These are phyloP conservation scores for Diutina ranongensis DNA, from an alignment of 1,139 yeast genomes.

Conservation along the genomic window DNA sequence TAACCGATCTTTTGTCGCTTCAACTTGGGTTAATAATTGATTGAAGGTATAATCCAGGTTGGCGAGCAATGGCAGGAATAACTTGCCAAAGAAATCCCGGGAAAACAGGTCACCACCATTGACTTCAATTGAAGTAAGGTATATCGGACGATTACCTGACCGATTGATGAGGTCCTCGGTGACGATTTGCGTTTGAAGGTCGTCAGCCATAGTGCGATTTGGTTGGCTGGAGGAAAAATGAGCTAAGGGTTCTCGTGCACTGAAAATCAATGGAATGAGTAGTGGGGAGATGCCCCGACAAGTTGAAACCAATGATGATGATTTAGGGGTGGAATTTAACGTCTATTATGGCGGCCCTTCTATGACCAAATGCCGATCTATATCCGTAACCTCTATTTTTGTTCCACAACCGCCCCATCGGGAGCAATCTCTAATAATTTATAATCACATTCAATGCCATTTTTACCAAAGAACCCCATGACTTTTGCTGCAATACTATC, in stretches of 20 bases:
- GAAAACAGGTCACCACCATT: slow-evolving; percentile 39
- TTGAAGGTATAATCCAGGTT: slow-evolving; percentile 35
- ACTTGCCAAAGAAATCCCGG: slow-evolving; percentile 31
- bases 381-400: neutral
- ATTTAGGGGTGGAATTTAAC: too few species aligned
- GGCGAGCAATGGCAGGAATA: slow-evolving; percentile 32
- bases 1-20: slow-evolving; percentile 18
- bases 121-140: slow-evolving; percentile 34
- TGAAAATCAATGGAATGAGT: neutral
- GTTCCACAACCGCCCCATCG: slow-evolving; percentile 60
- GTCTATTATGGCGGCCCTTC: too few species aligned
- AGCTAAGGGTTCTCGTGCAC: neutral
- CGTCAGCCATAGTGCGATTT: slow-evolving; percentile 7
- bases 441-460: slow-evolving; percentile 69
- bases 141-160: slow-evolving; percentile 31
- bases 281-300: too few species aligned
- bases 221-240: neutral
- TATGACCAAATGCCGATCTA: too few species aligned
- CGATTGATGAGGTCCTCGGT: slow-evolving; percentile 23
- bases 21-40: slow-evolving; percentile 23
- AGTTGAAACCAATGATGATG: too few species aligned
- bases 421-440: slow-evolving; percentile 74
- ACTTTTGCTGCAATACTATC: slow-evolving; percentile 77
- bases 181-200: slow-evolving; percentile 19
- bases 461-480: slow-evolving; percentile 52